Evolutionary conservation across 75 land plant genomes (phyloP), one percentile per base, ranked within the genome.

Genomic region (Cupressus sempervirens): DNA sequence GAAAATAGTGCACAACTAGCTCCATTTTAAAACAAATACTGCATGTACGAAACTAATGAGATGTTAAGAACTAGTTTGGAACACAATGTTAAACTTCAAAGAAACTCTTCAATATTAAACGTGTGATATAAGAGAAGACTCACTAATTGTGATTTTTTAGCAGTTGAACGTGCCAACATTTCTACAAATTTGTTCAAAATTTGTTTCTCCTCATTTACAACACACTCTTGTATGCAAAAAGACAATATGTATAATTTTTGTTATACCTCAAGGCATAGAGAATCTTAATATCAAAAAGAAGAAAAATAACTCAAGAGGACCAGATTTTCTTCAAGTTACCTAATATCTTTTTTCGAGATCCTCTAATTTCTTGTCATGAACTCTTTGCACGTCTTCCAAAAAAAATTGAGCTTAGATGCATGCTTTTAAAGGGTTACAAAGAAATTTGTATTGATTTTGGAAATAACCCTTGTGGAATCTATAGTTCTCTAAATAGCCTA

Each of bases 281-380:
- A 65, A 36, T 18, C 76, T 70, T 68, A 20, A 43, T 8, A 10
- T 9, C 15, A 65, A 56, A 32, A 12, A 80, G 34, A 5, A 12
- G 40, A 58, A 23, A 81, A 20, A 1, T 26, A 79, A 35, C 43
- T 80, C 40, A 35, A 35, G 46, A 77, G 30, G 15, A 36, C 46
- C 8, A 3, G 62, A 81, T 75, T 76, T 38, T 29, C n/a, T 13
- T 67, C n/a, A 36, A 41, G 13, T 26, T 35, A 96, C 99, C 98
- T 96, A 91, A 90, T 92, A 97, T 45, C 90, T 95, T 84, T 84
- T 91, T 86, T 94, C 96, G 83, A 97, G 92, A 20, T 96, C 93
- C 83, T 84, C 82, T 36, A 97, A 88, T 68, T 92, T 89, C 83
- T 94, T 85, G 67, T 93, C 91, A 85, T 95, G 91, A 38, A 84